These are phyloP conservation scores for Pyrenochaeta sp. DNA, from an alignment of 2,329 filamentous ascomycete genomes.

Conservation along the genomic window DNA sequence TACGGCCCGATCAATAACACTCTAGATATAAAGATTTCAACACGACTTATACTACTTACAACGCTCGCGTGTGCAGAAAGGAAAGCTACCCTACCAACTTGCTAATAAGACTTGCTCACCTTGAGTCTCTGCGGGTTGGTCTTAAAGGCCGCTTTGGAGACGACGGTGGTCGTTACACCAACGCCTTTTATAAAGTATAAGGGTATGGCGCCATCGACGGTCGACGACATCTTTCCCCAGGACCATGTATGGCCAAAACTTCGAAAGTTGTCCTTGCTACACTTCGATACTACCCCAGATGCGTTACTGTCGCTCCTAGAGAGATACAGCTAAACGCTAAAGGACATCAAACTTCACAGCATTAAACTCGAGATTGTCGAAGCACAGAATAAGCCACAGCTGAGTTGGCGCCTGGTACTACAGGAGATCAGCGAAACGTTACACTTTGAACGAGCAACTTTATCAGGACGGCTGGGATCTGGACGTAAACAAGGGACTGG, in stretches of 20 bases:
- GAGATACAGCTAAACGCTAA: slow-evolving; percentile 17
- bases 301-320: slow-evolving; percentile 9
- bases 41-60: too few relatives aligned
- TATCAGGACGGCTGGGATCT: slow-evolving; percentile 8
- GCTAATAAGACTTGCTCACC: slow-evolving; percentile 1
- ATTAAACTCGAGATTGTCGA: background rate
- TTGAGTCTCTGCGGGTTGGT: slow-evolving; percentile 13
- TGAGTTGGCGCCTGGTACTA: slow-evolving; percentile 2
- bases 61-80: too few relatives aligned
- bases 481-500: background rate
- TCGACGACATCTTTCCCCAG: background rate
- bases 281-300: slow-evolving; percentile 8
- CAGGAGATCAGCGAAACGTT: background rate
- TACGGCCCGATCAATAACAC: background rate
- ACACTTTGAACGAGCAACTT: slow-evolving; percentile 3
- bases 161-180: too few relatives aligned
- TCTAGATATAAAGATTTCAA: background rate
- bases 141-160: background rate
- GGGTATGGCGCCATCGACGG: background rate
- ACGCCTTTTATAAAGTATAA: too few relatives aligned
- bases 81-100: background rate
- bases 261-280: slow-evolving; percentile 13
- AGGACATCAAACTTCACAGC: slow-evolving; percentile 14
- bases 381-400: background rate
- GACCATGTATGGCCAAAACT: slow-evolving; percentile 9